phyloP scores from a whole-genome alignment of 2,329 filamentous ascomycete genomes.

The Fusarium concolor region DNA sequence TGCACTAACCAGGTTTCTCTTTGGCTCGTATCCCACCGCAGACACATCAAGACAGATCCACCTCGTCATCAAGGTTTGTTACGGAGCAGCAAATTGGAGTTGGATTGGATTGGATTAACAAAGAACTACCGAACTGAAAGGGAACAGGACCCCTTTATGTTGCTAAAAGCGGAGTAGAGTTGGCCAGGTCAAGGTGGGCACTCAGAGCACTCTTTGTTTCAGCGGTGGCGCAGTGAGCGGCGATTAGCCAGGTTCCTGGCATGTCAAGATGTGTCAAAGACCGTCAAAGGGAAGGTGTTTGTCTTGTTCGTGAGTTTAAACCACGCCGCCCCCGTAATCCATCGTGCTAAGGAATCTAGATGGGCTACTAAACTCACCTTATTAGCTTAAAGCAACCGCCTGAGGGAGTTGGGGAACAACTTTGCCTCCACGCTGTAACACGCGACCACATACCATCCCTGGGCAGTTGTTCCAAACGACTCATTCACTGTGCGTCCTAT shows the following conservation, averaged over 20 bases:
- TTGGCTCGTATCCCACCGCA: background rate
- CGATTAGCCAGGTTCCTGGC: background rate
- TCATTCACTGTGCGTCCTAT: slow-evolving; percentile 7
- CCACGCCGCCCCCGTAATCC: background rate
- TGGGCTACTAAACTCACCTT: background rate
- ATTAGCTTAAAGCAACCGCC: slow-evolving; percentile 6
- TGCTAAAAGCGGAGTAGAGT: slow-evolving; percentile 28
- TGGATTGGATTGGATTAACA: slow-evolving; percentile 6
- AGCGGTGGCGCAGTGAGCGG: slow-evolving; percentile 13
- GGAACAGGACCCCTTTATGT: slow-evolving; percentile 19
- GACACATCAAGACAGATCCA: slow-evolving; percentile 1
- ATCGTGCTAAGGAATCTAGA: background rate
- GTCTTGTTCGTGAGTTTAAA: slow-evolving; percentile 12
- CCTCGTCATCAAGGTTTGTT: background rate
- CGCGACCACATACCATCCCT: slow-evolving; percentile 41
- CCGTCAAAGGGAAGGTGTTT: background rate
- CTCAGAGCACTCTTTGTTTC: slow-evolving; percentile 24
- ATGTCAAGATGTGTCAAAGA: slow-evolving; percentile 10
- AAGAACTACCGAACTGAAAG: slow-evolving; percentile 9
- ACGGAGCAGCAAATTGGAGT: slow-evolving; percentile 17
- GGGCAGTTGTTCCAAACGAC: background rate
- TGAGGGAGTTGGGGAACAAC: background rate
- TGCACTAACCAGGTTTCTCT: background rate
- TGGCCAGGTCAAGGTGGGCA: slow-evolving; percentile 8
- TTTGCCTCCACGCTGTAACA: slow-evolving; percentile 26